Base-by-base conservation (phyloP, 148 eudicot genomes). In the Persicaria maculosa region DNA sequence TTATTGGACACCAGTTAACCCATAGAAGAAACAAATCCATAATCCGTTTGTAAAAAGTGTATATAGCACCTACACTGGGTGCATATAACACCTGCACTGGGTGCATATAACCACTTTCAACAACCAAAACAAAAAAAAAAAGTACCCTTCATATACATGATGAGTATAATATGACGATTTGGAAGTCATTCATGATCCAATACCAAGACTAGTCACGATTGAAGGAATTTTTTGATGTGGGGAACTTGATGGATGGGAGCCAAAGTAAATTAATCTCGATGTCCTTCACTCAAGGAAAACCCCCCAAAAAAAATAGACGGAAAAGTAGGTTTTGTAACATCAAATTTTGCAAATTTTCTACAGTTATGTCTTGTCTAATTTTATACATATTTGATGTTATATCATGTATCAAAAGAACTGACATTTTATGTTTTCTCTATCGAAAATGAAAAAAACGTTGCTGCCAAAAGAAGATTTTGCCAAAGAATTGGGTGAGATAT, bases 381-480 rank as follows among this genome's bases (percentile, higher is more conserved):
- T 25, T 50, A 54, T 74, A 50, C 25, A 44, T 64, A 36, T 64
- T 64, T 64, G 46, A 64, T 40, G 69, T 64, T 64, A 12, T 64
- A 36, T n/a, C n/a, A n/a, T n/a, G n/a, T n/a, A n/a, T n/a, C 46
- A 64, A 8, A 64, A 36, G 10, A 31, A 11, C 69, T 64, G 69
- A 8, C 69, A 64, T 40, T 1, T 64, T 64, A 64, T 64, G 69
- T 46, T 64, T 64, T 64, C 17, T 11, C 17, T 40, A 64, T 64
- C 7, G 46, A 15, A 64, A 40, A 40, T 36, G 69, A 64, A 64
- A 64, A 12, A 7, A 1, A 25, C 31, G 7, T 64, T 64, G 69
- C 69, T 64, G 69, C 69, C 69, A 64, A 36, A 64, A 64, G 15
- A 22, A 64, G 69, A 64, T 64, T 64, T 40, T 64, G 69, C 69